Evolutionary conservation across 2,329 filamentous ascomycete genomes (phyloP).

Genomic region (Calonectria pauciramosa): DNA sequence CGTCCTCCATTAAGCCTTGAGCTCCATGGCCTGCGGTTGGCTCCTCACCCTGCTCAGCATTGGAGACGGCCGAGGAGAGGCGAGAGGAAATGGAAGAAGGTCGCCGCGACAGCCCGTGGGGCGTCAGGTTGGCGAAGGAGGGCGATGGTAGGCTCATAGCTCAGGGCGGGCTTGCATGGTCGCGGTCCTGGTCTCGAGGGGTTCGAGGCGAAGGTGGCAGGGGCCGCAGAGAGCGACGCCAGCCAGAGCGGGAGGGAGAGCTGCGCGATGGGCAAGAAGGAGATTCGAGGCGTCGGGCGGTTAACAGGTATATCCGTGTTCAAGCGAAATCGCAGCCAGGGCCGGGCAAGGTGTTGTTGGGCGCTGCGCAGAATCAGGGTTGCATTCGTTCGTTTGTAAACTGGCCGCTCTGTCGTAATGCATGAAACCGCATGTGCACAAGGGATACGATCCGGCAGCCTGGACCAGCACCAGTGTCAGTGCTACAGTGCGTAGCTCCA

Average conservation of each 20-base stretch:
- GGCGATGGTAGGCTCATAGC: constrained; percentile 67
- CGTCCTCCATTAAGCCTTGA: constrained; percentile 85
- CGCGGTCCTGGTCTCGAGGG: constrained; percentile 44
- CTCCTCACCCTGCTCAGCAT: constrained; percentile 72
- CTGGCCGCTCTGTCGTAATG: constrained; percentile 14
- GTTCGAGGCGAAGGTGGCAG: constrained; percentile 12
- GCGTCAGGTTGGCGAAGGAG: constrained; percentile 58
- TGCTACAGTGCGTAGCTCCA: constrained; percentile 2
- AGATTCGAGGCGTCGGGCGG: background rate
- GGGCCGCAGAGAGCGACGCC: background rate
- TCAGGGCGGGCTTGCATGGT: constrained; percentile 55
- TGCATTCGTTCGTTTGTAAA: background rate
- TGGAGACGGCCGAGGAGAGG: constrained; percentile 77
- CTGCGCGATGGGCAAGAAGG: background rate
- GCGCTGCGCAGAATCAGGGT: constrained; percentile 6
- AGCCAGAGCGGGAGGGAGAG: background rate
- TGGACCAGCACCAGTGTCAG: background rate
- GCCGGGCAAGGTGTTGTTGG: background rate
- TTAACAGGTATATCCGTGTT: background rate
- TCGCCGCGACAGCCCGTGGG: constrained; percentile 58
- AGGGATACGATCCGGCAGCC: constrained; percentile 11
- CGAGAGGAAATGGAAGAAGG: constrained; percentile 75
- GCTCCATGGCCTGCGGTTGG: constrained; percentile 64
- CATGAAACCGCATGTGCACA: constrained; percentile 13
- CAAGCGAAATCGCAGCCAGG: background rate